These are phyloP conservation scores for Pythium myriotylum DNA, from an alignment of 352 stramenopile species.

Conservation along the genomic window DNA sequence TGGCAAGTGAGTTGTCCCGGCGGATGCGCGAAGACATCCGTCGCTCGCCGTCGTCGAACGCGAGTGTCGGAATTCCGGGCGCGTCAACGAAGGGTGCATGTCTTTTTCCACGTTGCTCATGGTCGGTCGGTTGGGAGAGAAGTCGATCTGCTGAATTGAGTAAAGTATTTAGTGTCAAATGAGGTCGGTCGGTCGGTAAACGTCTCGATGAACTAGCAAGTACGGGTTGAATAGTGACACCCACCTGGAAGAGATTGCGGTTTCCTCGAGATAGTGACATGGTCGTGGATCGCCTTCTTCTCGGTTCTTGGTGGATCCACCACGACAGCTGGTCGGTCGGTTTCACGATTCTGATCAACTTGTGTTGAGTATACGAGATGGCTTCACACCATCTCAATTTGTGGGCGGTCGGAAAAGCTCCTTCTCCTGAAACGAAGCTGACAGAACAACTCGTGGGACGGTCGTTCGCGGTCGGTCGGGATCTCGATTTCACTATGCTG, in stretches of 20 bases:
- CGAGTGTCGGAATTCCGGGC: too few species aligned
- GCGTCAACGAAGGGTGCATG: too few species aligned
- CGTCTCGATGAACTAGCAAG: background rate
- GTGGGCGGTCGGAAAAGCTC: conserved; percentile 14
- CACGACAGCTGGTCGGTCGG: conserved; percentile 14
- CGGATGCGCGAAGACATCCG: background rate
- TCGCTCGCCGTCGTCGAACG: background rate
- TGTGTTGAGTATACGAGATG: background rate
- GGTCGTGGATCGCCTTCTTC: conserved; percentile 11
- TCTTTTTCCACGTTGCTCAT: background rate
- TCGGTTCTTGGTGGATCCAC: background rate
- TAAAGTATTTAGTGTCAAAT: background rate
- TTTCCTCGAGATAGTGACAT: conserved; percentile 14
- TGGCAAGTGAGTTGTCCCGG: background rate
- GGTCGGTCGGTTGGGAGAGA: background rate
- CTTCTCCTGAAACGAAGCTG: conserved; percentile 9
- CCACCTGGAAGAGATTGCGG: background rate
- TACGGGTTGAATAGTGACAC: conserved; percentile 4
- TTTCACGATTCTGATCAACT: background rate
- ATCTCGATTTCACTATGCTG: conserved; percentile 11
- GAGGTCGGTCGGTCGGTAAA: conserved; percentile 15
- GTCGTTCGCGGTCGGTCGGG: conserved; percentile 13
- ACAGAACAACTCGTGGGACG: conserved; percentile 11
- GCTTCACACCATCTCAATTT: background rate
- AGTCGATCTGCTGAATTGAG: background rate